These are phyloP conservation scores for Verticillium dahliae DNA, from an alignment of 2,329 filamentous ascomycete genomes.

Conservation along the genomic window DNA sequence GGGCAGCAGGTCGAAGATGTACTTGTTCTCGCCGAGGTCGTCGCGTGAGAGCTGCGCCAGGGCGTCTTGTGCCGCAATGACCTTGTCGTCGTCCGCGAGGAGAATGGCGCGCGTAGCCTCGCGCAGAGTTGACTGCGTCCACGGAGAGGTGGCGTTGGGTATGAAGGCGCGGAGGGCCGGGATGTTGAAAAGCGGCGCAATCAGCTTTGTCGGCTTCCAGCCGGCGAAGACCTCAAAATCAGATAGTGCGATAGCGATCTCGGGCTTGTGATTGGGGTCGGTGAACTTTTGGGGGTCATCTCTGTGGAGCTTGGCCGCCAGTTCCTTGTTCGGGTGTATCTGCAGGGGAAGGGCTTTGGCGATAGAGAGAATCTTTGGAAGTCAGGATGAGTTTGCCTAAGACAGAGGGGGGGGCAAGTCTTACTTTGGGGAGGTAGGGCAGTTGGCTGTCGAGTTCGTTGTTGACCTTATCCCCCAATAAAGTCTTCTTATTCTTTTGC, in stretches of 20 bases:
- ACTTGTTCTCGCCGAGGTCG: conserved; percentile 40
- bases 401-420: not conserved
- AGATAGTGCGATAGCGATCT: conserved; percentile 66
- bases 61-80: conserved; percentile 44
- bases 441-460: conserved; percentile 56
- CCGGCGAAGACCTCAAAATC: conserved; percentile 72
- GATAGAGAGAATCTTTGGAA: conserved; percentile 58
- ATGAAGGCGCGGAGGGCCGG: conserved; percentile 47
- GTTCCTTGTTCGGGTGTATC: conserved; percentile 64
- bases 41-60: conserved; percentile 41
- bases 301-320: conserved; percentile 57
- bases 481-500: conserved; percentile 50
- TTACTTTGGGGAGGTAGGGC: conserved; percentile 65
- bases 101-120: conserved; percentile 49
- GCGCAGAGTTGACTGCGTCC: conserved; percentile 52
- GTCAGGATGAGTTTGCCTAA: not conserved
- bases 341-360: conserved; percentile 69
- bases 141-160: conserved; percentile 33
- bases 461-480: conserved; percentile 57
- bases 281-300: conserved; percentile 59
- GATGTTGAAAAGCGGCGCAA: conserved; percentile 52
- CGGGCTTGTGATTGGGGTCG: conserved; percentile 73
- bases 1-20: conserved; percentile 59
- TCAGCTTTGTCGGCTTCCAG: conserved; percentile 59
- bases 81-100: conserved; percentile 41